Percentiles rank a stretch among this genome's conserved stretches.
phyloP scores from a whole-genome alignment of 352 stramenopile species.

The Phytophthora melonis region DNA sequence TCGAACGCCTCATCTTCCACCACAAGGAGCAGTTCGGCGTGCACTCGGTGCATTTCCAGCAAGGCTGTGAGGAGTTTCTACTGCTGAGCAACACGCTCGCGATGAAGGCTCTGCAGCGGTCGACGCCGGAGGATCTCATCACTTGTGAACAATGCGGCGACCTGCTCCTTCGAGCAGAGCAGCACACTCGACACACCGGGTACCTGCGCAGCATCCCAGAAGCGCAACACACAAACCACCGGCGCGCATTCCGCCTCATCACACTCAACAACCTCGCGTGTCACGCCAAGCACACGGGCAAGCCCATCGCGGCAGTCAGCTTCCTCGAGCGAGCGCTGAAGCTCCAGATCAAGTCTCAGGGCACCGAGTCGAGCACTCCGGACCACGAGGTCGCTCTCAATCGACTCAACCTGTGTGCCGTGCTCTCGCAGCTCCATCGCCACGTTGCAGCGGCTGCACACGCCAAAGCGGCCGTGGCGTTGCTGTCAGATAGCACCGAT shows the following conservation, averaged over 20 bases:
- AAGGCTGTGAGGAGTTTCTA: constrained; percentile 70
- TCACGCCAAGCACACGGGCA: constrained; percentile 54
- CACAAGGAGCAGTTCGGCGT: constrained; percentile 62
- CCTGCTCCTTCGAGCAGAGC: constrained; percentile 54
- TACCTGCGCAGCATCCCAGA: constrained; percentile 47
- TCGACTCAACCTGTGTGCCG: constrained; percentile 69
- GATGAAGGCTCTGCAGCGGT: constrained; percentile 54
- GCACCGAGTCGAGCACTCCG: constrained; percentile 5
- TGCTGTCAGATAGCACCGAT: constrained; percentile 26
- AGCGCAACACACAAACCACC: constrained; percentile 29
- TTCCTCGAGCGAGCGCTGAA: constrained; percentile 61
- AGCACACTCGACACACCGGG: constrained; percentile 57
- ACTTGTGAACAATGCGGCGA: constrained; percentile 34
- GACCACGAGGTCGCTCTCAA: constrained; percentile 49
- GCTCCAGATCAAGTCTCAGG: constrained; percentile 48
- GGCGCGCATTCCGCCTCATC: constrained; percentile 52
- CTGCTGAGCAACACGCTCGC: constrained; percentile 67
- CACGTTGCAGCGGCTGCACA: constrained; percentile 59
- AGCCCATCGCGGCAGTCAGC: constrained; percentile 49
- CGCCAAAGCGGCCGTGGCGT: constrained; percentile 47
- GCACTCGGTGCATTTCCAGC: constrained; percentile 53
- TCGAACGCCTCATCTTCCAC: constrained; percentile 52
- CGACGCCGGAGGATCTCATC: constrained; percentile 3
- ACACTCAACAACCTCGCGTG: constrained; percentile 80
- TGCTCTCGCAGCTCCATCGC: constrained; percentile 64